Evolutionary conservation across 345 rosid species (phyloP), one percentile per base, ranked within the genome.

Genomic region (Citrus unshiu): DNA sequence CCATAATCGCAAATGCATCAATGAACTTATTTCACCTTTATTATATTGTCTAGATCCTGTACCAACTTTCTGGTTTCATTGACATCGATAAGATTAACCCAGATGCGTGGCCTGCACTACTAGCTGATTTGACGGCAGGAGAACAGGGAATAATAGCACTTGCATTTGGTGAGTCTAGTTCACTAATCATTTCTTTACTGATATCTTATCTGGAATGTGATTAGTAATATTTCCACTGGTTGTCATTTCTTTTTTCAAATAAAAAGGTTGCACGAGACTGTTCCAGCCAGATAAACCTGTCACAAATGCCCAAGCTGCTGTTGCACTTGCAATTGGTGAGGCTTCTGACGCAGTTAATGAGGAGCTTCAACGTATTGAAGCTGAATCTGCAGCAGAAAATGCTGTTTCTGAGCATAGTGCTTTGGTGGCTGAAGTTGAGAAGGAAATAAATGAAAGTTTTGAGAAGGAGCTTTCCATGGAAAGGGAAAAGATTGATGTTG

Each of bases 251-350:
- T 16, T 51, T 51, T 18, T 51, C 7, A 51, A 54, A 54, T 54
- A 0, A 21, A 68, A 80, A 95, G 99, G 99, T 80, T 89, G 91
- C 84, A 93, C 97, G 18, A 92, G 95, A 82, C 80, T 93, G 78
- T 93, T 93, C 88, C 98, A 91, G 85, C 99, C 99, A 16, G 80
- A 82, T 79, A 95, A 93, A 85, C 97, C 99, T 25, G 97, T 93
- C 74, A 96, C 98, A 76, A 96, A 96, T 79, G 95, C 97, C 71
- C 99, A 96, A 88, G 90, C 94, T 65, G 98, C 98, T n/a, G 85
- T 88, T 62, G 95, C 99, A 79, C 93, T 96, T 80, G 92, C 97
- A 24, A 88, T 81, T 62, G 95, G 98, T 43, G 98, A 96, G 81
- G 93, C 92, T 82, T 84, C 92, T 62, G 98, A 92, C 6, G 32